These are phyloP conservation scores for Chloranthus sessilifolius DNA, from an alignment of 164 flowering plant species.

Conservation along the genomic window DNA sequence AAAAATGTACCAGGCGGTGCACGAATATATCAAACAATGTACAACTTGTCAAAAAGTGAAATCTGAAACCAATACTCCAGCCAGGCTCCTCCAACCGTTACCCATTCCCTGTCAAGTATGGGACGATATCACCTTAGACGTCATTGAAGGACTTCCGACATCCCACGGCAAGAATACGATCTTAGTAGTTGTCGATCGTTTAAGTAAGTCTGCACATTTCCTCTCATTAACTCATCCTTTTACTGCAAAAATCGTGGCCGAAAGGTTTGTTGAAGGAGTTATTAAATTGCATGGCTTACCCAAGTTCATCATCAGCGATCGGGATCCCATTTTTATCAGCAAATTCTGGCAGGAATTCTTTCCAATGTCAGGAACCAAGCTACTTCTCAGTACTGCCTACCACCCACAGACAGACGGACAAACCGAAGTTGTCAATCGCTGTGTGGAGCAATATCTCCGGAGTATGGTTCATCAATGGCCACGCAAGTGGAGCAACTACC, in stretches of 20 bases:
- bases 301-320: not conserved
- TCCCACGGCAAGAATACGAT: not conserved
- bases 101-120: constrained; percentile 5
- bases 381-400: not conserved
- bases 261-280: not conserved
- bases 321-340: constrained; percentile 3
- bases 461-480: not conserved
- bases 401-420: constrained; percentile 3
- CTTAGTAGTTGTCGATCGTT: constrained; percentile 9
- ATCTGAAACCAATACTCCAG: not conserved
- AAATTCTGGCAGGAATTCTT: constrained; percentile 7
- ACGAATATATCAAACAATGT: not conserved
- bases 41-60: not conserved
- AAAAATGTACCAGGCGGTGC: not conserved
- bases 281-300: constrained; percentile 6
- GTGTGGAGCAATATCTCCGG: not conserved
- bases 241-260: not conserved
- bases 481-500: not conserved
- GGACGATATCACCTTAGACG: constrained; percentile 10
- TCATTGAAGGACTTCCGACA: constrained; percentile 5
- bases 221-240: not conserved
- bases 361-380: not conserved
- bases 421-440: constrained; percentile 1
- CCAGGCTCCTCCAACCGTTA: constrained; percentile 9
- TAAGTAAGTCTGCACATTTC: constrained; percentile 2